A percentile compares a stretch with the other conserved stretches of the same genome.
Evolutionary conservation across 306 rosid genomes (phyloP).

Genomic region (Ammopiptanthus mongolicus): DNA sequence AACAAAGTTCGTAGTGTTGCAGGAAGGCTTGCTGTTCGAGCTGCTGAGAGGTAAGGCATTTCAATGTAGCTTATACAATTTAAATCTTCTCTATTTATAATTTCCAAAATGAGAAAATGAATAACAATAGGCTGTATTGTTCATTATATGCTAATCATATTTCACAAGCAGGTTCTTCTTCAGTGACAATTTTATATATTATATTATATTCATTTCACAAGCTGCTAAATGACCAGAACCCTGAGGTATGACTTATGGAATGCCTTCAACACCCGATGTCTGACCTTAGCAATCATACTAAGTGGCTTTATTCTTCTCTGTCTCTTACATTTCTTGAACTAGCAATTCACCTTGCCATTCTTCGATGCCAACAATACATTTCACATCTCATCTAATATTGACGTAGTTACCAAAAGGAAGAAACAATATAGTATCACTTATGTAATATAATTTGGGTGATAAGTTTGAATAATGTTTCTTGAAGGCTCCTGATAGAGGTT

Average conservation of each 20-base stretch:
- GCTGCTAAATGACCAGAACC: constrained; percentile 1
- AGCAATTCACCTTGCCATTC: background rate
- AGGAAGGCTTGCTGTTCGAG: constrained; percentile 74
- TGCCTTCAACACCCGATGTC: background rate
- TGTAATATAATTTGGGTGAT: background rate
- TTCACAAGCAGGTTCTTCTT: background rate
- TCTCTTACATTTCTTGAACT: background rate
- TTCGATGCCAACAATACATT: background rate
- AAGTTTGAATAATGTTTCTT: background rate
- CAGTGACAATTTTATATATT: background rate
- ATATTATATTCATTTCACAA: background rate
- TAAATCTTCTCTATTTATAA: background rate
- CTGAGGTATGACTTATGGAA: background rate
- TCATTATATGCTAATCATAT: background rate
- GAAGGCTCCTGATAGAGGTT: background rate
- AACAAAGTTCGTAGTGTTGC: constrained; percentile 75
- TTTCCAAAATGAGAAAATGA: background rate
- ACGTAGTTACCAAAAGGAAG: background rate
- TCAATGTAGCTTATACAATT: background rate
- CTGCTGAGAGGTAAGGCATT: constrained; percentile 66
- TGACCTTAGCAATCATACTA: background rate
- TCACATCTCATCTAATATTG: background rate
- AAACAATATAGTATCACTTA: background rate
- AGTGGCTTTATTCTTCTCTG: background rate
- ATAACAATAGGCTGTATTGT: background rate